Conservation (phyloP, 768 basidiomycete species). For the Boletus fagicola region DNA sequence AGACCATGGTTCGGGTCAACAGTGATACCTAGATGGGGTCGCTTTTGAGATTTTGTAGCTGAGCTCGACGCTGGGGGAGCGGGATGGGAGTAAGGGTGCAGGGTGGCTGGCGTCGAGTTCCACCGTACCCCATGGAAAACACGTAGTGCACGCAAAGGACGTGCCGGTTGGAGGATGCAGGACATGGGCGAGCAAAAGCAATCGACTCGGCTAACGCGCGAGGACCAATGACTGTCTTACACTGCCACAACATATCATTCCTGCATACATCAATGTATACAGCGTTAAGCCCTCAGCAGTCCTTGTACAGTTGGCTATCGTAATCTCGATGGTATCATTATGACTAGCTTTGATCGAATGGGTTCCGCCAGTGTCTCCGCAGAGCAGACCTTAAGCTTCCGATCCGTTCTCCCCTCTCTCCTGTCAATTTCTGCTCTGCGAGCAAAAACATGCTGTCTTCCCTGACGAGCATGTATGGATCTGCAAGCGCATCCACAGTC, state of each 20-base stretch:
- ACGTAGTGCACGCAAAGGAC: constrained; percentile 18
- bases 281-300: too few species aligned
- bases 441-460: constrained; percentile 1
- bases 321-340: too few species aligned
- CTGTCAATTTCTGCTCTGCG: not conserved
- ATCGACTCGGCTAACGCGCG: not conserved
- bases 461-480: constrained; percentile 8
- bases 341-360: not conserved
- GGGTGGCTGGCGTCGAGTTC: constrained; percentile 19
- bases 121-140: constrained; percentile 17
- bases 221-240: not conserved
- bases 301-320: too few species aligned
- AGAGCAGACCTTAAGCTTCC: not conserved
- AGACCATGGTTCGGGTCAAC: constrained; percentile 69
- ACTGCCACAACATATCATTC: constrained; percentile 17
- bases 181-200: constrained; percentile 18
- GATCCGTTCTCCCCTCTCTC: too few species aligned
- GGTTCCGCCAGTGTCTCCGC: not conserved
- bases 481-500: not conserved
- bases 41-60: constrained; percentile 30
- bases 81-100: not conserved
- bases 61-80: not conserved
- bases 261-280: too few species aligned
- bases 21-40: constrained; percentile 43
- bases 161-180: constrained; percentile 20